Percentiles rank a stretch among this genome's conserved stretches.
phyloP scores from a whole-genome alignment of 164 flowering plant genomes.

The Platanus orientalis region DNA sequence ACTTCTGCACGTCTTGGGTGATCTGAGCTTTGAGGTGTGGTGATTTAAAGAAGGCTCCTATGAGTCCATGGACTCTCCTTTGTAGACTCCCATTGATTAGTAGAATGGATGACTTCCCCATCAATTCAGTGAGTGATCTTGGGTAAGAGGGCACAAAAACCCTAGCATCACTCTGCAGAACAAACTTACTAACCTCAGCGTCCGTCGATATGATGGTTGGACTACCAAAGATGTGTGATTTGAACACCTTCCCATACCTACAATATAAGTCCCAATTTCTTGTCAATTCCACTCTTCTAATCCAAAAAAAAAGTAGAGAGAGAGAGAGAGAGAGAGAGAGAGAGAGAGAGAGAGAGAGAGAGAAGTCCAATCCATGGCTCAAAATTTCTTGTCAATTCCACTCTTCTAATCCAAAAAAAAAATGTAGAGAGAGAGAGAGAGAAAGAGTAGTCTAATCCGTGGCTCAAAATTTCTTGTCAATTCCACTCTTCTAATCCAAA shows the following conservation, averaged over 20 bases:
- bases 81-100: slow-evolving; percentile 78
- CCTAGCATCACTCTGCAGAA: slow-evolving; percentile 80
- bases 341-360: too few species aligned
- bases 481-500: neutral
- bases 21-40: slow-evolving; percentile 69
- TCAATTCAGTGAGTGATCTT: slow-evolving; percentile 73
- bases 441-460: too few species aligned
- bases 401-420: too few species aligned
- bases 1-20: slow-evolving; percentile 65
- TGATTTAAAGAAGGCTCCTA: slow-evolving; percentile 84
- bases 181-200: slow-evolving; percentile 69
- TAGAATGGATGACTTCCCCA: slow-evolving; percentile 88
- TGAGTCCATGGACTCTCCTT: slow-evolving; percentile 78
- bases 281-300: too few species aligned
- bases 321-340: too few species aligned
- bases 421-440: too few species aligned
- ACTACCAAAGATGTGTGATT: slow-evolving; percentile 88
- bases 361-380: too few species aligned
- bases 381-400: too few species aligned
- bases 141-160: slow-evolving; percentile 82
- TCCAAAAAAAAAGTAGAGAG: too few species aligned
- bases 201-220: slow-evolving; percentile 81
- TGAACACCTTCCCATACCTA: slow-evolving; percentile 97
- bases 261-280: neutral
- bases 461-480: too few species aligned